Conservation (phyloP, 148 eudicot genomes). For the Bassia scoparia region DNA sequence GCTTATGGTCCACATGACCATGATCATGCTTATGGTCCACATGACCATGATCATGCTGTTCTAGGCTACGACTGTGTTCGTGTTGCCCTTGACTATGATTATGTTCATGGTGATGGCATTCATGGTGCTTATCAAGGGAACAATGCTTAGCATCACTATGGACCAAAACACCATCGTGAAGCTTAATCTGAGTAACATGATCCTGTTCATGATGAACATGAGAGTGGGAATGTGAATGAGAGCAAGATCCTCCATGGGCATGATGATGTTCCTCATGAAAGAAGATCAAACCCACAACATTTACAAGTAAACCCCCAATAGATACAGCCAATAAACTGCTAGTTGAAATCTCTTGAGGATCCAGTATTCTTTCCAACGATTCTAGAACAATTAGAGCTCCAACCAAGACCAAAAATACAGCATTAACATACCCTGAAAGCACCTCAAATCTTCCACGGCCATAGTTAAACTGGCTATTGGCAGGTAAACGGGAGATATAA, state of each 20-base stretch:
- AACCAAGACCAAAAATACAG: slow-evolving; percentile 89
- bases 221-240: slow-evolving; percentile 53
- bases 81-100: slow-evolving; percentile 28
- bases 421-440: slow-evolving; percentile 94
- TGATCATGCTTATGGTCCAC: slow-evolving; percentile 24
- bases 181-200: slow-evolving; percentile 26
- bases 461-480: slow-evolving; percentile 77
- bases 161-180: slow-evolving; percentile 24
- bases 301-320: slow-evolving; percentile 83
- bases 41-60: slow-evolving; percentile 20
- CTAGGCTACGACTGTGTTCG: slow-evolving; percentile 23
- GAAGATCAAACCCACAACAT: slow-evolving; percentile 80
- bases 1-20: slow-evolving; percentile 27
- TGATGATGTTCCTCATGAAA: slow-evolving; percentile 99
- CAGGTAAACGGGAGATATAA: slow-evolving; percentile 86
- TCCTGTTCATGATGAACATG: slow-evolving; percentile 31
- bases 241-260: slow-evolving; percentile 90
- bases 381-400: slow-evolving; percentile 90
- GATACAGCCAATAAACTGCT: slow-evolving; percentile 77
- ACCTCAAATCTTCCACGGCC: slow-evolving; percentile 99
- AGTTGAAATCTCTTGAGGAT: slow-evolving; percentile 94
- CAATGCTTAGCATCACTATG: slow-evolving; percentile 5
- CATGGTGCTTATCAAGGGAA: slow-evolving; percentile 25
- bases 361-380: slow-evolving; percentile 88
- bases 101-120: slow-evolving; percentile 24